phyloP scores from a whole-genome alignment of 805 yeast species.

The Candida lessepsii region DNA sequence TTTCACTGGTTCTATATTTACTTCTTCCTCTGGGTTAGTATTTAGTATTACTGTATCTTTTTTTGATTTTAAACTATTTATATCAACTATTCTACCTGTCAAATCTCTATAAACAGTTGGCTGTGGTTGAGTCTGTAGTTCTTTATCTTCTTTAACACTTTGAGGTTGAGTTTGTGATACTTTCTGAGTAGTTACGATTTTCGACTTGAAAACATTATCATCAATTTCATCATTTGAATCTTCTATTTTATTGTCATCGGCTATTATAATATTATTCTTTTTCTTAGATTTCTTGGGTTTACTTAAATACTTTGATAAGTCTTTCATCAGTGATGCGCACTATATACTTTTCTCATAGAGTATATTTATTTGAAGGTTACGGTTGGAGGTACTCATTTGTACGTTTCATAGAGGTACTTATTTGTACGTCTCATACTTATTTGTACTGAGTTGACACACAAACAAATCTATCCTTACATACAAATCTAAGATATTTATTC shows the following conservation, averaged over 20 bases:
- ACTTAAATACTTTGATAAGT: constrained; percentile 6
- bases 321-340: constrained; percentile 8
- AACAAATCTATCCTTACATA: too few species aligned
- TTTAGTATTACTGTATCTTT: constrained; percentile 1
- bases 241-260: constrained; percentile 9
- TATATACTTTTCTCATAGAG: neutral
- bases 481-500: too few species aligned
- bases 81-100: constrained; percentile 53
- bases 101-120: constrained; percentile 59
- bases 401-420: too few species aligned
- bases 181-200: neutral
- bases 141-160: constrained; percentile 17
- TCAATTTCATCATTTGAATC: neutral
- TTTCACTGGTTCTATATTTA: constrained; percentile 1
- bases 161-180: neutral
- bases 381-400: too few species aligned
- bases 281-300: constrained; percentile 13
- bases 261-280: constrained; percentile 4
- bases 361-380: too few species aligned
- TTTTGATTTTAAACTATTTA: constrained; percentile 18
- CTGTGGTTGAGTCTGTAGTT: constrained; percentile 20
- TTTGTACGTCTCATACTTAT: neutral
- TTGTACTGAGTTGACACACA: too few species aligned
- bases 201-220: neutral
- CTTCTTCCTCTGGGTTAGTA: neutral